A percentile compares a stretch with the other conserved stretches of the same genome.
Evolutionary conservation across 2,329 filamentous ascomycete species (phyloP).

Genomic region (Coniella vitis): DNA sequence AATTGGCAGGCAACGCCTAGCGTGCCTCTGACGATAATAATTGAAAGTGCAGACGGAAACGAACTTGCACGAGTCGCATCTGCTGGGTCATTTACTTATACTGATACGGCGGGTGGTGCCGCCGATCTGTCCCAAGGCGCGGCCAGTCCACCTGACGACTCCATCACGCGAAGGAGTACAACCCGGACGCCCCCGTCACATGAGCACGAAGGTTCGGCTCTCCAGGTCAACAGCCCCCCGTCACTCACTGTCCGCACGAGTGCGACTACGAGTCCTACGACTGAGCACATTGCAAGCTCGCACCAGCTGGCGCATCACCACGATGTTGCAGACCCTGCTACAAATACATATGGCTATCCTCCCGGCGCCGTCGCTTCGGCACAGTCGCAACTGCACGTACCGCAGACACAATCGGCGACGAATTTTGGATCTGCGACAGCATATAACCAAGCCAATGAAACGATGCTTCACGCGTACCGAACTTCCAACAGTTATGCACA

Average conservation of each 20-base stretch:
- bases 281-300: slow-evolving; percentile 20
- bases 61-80: slow-evolving; percentile 44
- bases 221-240: slow-evolving; percentile 31
- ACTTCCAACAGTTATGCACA: slow-evolving; percentile 41
- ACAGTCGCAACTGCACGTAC: slow-evolving; percentile 29
- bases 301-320: slow-evolving; percentile 17
- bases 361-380: slow-evolving; percentile 37
- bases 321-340: slow-evolving; percentile 33
- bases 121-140: slow-evolving; percentile 22
- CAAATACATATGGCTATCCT: slow-evolving; percentile 51
- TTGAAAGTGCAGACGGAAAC: slow-evolving; percentile 46
- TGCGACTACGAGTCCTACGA: slow-evolving; percentile 25
- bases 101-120: slow-evolving; percentile 22
- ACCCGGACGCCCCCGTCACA: slow-evolving; percentile 16
- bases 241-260: slow-evolving; percentile 26
- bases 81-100: slow-evolving; percentile 39
- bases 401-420: slow-evolving; percentile 7
- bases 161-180: slow-evolving; percentile 16
- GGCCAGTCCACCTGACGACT: slow-evolving; percentile 31
- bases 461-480: slow-evolving; percentile 51
- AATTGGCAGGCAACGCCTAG: slow-evolving; percentile 37
- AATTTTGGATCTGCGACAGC: slow-evolving; percentile 23
- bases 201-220: slow-evolving; percentile 15
- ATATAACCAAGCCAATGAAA: slow-evolving; percentile 37
- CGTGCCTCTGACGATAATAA: slow-evolving; percentile 48